A percentile compares a stretch with the other conserved stretches of the same genome.
phyloP scores from a whole-genome alignment of 164 flowering plant species.

The Piper betle region DNA sequence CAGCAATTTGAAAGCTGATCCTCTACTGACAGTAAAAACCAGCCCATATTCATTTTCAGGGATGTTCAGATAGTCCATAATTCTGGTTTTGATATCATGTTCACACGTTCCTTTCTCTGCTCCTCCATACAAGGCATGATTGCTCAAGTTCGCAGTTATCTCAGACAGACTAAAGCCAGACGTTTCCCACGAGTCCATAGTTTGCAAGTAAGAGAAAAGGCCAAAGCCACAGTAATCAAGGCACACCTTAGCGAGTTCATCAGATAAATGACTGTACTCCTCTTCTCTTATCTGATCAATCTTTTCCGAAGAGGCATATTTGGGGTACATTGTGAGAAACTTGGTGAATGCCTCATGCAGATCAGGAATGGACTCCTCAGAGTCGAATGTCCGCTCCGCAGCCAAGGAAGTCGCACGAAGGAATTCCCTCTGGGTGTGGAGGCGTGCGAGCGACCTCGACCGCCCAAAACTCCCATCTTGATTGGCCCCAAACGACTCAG shows the following conservation, averaged over 20 bases:
- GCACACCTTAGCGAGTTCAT: constrained; percentile 40
- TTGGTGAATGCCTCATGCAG: constrained; percentile 33
- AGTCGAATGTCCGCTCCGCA: constrained; percentile 34
- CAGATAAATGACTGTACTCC: constrained; percentile 44
- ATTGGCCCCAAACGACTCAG: constrained; percentile 24
- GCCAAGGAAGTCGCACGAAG: constrained; percentile 52
- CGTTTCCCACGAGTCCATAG: constrained; percentile 42
- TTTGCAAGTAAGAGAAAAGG: constrained; percentile 60
- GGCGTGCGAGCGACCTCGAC: constrained; percentile 49
- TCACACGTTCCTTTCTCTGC: constrained; percentile 52
- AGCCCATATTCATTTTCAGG: constrained; percentile 70
- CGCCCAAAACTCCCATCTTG: constrained; percentile 35
- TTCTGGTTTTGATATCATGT: constrained; percentile 43
- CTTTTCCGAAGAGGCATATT: constrained; percentile 47
- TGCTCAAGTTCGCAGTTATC: constrained; percentile 55
- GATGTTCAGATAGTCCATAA: constrained; percentile 67
- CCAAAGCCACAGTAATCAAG: constrained; percentile 83
- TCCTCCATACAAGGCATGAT: constrained; percentile 52
- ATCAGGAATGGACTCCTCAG: constrained; percentile 35
- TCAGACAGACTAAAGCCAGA: constrained; percentile 51
- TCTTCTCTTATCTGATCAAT: constrained; percentile 48
- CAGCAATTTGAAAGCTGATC: constrained; percentile 70
- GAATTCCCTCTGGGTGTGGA: constrained; percentile 53
- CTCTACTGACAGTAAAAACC: constrained; percentile 71
- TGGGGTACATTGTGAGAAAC: constrained; percentile 68